These are phyloP conservation scores for Gilbertella persicaria DNA, from an alignment of 371 early-diverging fungal genomes.

Conservation along the genomic window DNA sequence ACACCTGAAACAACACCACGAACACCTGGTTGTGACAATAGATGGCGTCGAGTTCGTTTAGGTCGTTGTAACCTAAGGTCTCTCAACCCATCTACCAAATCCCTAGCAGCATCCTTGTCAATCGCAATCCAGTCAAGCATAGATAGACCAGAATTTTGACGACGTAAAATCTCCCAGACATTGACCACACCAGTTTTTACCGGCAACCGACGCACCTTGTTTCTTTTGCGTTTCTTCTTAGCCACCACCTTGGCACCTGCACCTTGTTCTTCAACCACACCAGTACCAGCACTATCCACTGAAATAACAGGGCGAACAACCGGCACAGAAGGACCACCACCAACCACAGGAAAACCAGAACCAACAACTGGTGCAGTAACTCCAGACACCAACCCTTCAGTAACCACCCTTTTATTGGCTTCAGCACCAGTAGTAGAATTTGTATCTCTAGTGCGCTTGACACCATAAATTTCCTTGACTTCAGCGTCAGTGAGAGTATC, in stretches of 20 bases:
- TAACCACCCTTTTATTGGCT: too few species aligned
- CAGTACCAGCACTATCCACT: too few species aligned
- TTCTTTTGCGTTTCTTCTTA: neutral
- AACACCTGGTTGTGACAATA: neutral
- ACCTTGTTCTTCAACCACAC: neutral
- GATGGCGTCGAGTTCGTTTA: neutral
- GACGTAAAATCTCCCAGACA: conserved; percentile 7
- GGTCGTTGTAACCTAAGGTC: neutral
- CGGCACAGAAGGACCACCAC: too few species aligned
- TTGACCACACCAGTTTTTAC: neutral
- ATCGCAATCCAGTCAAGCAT: conserved; percentile 16
- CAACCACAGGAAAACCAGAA: too few species aligned
- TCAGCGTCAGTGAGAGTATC: neutral
- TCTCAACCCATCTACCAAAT: conserved; percentile 17
- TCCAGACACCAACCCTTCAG: neutral
- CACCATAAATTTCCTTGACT: neutral
- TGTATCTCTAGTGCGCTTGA: neutral
- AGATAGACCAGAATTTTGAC: conserved; percentile 10
- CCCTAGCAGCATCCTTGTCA: conserved; percentile 14
- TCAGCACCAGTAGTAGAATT: too few species aligned
- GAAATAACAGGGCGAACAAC: too few species aligned
- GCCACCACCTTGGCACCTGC: too few species aligned
- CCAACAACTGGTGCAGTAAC: too few species aligned
- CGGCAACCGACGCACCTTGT: conserved; percentile 1
- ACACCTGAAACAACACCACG: neutral